Evolutionary conservation across 2,329 filamentous ascomycete species (phyloP).

Genomic region (Fusarium protoensiforme): DNA sequence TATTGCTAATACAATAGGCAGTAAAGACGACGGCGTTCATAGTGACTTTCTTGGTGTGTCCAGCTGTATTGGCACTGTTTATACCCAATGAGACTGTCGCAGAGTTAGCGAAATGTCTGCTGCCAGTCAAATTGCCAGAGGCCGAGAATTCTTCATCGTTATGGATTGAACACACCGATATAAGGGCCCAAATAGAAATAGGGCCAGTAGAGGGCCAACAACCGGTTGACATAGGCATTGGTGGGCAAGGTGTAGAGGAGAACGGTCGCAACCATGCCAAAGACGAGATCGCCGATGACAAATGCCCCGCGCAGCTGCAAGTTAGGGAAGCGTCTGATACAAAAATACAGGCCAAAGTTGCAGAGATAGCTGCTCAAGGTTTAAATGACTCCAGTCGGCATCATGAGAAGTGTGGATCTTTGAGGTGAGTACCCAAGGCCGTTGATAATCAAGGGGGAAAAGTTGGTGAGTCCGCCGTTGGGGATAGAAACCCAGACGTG

Average conservation of each 20-base stretch:
- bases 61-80: background rate
- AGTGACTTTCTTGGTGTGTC: background rate
- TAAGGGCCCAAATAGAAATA: background rate
- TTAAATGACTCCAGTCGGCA: background rate
- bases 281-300: background rate
- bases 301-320: background rate
- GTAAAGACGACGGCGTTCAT: background rate
- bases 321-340: background rate
- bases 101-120: background rate
- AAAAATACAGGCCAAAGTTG: background rate
- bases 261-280: background rate
- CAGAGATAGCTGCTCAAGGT: background rate
- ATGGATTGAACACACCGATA: background rate
- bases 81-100: background rate
- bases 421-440: background rate
- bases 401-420: background rate
- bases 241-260: background rate
- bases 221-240: background rate
- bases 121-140: too few species aligned
- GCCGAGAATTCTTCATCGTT: too few species aligned
- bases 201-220: background rate
- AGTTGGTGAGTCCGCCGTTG: constrained; percentile 16
- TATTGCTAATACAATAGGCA: background rate
- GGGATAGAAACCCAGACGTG: constrained; percentile 45
- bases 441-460: constrained; percentile 11